Percentiles rank a stretch among this genome's conserved stretches.
phyloP scores from a whole-genome alignment of 2,329 filamentous ascomycete genomes.

The Tympanopsis confertula region DNA sequence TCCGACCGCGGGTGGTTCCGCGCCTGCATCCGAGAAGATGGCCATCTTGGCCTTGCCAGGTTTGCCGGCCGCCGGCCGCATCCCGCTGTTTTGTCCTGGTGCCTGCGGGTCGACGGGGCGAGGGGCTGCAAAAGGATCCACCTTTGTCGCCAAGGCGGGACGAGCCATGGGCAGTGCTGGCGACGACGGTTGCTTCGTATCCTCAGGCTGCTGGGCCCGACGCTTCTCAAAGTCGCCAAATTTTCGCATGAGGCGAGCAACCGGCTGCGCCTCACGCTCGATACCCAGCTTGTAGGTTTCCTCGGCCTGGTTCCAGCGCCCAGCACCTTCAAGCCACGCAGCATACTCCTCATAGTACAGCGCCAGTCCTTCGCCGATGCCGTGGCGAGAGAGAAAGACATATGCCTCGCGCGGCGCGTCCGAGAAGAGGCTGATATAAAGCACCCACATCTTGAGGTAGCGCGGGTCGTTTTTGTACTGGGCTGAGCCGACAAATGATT shows the following conservation, averaged over 20 bases:
- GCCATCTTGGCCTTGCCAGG: constrained; percentile 71
- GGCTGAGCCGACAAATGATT: constrained; percentile 68
- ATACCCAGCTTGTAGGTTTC: constrained; percentile 88
- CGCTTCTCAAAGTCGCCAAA: constrained; percentile 84
- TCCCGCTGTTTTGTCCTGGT: constrained; percentile 51
- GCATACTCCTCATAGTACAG: constrained; percentile 97
- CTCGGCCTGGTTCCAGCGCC: constrained; percentile 79
- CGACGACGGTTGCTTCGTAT: constrained; percentile 60
- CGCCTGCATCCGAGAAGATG: constrained; percentile 72
- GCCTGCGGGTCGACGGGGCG: constrained; percentile 31
- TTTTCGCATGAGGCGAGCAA: constrained; percentile 72
- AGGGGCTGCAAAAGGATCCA: constrained; percentile 65
- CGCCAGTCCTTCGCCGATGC: constrained; percentile 75
- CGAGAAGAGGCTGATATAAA: constrained; percentile 86
- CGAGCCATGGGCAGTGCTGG: constrained; percentile 76
- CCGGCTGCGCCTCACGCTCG: constrained; percentile 74
- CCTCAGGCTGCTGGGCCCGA: constrained; percentile 53
- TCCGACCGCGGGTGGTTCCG: constrained; percentile 38
- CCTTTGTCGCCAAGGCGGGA: constrained; percentile 72
- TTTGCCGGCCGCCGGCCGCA: constrained; percentile 34
- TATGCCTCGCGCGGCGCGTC: constrained; percentile 86
- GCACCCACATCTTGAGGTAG: constrained; percentile 85
- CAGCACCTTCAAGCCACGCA: constrained; percentile 75
- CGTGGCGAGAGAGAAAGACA: constrained; percentile 78
- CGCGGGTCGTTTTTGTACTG: constrained; percentile 93